These are phyloP conservation scores for Ceratobasidium sp. DNA, from an alignment of 1,284 basidiomycete species.

Conservation along the genomic window DNA sequence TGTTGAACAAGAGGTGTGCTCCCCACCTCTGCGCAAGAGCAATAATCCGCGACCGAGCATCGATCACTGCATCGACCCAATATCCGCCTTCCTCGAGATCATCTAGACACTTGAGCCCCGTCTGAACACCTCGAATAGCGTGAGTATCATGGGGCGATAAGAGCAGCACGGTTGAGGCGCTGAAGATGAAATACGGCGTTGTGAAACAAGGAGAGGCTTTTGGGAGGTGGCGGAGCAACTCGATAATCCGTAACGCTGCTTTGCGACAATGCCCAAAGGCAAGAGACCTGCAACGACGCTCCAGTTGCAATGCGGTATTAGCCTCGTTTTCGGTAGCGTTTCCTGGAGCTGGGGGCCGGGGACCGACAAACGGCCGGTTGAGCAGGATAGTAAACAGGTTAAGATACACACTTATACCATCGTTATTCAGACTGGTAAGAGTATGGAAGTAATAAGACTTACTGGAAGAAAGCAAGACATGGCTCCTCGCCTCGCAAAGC, in stretches of 20 bases:
- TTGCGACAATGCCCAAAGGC: slow-evolving; percentile 35
- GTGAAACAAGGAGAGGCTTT: slow-evolving; percentile 36
- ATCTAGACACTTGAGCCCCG: slow-evolving; percentile 29
- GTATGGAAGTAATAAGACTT: not conserved
- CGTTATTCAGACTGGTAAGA: not conserved
- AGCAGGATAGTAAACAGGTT: slow-evolving; percentile 32
- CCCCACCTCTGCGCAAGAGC: slow-evolving; percentile 28
- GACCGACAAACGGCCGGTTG: slow-evolving; percentile 28
- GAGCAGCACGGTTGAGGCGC: slow-evolving; percentile 33
- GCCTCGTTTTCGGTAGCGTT: slow-evolving; percentile 27
- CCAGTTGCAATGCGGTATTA: slow-evolving; percentile 21
- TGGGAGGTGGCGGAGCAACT: slow-evolving; percentile 33
- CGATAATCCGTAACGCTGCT: slow-evolving; percentile 34
- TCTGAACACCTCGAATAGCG: slow-evolving; percentile 34
- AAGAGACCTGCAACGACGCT: slow-evolving; percentile 27
- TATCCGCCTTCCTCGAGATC: slow-evolving; percentile 23
- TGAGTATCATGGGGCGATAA: slow-evolving; percentile 27
- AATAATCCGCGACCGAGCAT: slow-evolving; percentile 35
- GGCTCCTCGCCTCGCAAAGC: slow-evolving; percentile 42
- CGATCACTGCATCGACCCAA: slow-evolving; percentile 27
- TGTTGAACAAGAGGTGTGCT: too few relatives aligned
- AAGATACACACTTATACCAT: slow-evolving; percentile 8
- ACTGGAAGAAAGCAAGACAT: slow-evolving; percentile 38
- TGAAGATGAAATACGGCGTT: slow-evolving; percentile 42
- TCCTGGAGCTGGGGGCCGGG: not conserved